Evolutionary conservation across 225 moss, liverwort and hornwort species (phyloP), one percentile per base, ranked within the genome.

Genomic region (Pseudoscleropodium purum): DNA sequence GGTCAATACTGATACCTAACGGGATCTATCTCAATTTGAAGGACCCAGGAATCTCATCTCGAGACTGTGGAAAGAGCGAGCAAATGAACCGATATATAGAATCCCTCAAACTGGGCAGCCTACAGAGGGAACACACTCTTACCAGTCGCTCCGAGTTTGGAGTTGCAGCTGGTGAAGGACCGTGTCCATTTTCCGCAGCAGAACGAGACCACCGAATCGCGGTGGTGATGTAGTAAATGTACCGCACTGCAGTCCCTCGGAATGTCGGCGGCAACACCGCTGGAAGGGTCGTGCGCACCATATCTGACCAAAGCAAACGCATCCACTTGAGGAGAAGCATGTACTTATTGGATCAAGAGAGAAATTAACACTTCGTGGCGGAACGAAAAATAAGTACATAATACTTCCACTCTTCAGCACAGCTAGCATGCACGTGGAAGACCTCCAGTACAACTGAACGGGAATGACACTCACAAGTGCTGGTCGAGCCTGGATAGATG

Each of bases 191-290:
- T 77, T 96, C 97, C 80, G 90, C 83, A 80, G 93, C 88, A 74
- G 92, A 87, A 72, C 89, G 91, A 43, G 96, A 92, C 99, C 99
- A 99, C 33, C 93, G 93, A 76, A 97, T 76, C 73, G 92, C 94
- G 39, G 95, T 89, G 74, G 95, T 92, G 34, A 97, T 91, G 88
- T 97, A 99, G 86, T 96, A 97, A 61, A 97, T 81, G 87, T 99
- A 99, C 86, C 97, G 95, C 67, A 99, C 99, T 82, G 97, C 97
- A 90, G 96, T 97, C 17, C 99, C 99, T 76, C 95, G 95, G 75
- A 95, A 96, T 57, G 99, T 97, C 2, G 99, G 99, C 60, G 97
- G 99, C 78, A 99, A 91, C 36, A 99, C 95, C 85, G 89, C 90
- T 11, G 99, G 99, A 54, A 99, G 95, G 84, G 93, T 94, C 33